Evolutionary conservation across 2,329 filamentous ascomycete genomes (phyloP), one percentile per base, ranked within the genome.

Genomic region (Aspergillus bombycis): DNA sequence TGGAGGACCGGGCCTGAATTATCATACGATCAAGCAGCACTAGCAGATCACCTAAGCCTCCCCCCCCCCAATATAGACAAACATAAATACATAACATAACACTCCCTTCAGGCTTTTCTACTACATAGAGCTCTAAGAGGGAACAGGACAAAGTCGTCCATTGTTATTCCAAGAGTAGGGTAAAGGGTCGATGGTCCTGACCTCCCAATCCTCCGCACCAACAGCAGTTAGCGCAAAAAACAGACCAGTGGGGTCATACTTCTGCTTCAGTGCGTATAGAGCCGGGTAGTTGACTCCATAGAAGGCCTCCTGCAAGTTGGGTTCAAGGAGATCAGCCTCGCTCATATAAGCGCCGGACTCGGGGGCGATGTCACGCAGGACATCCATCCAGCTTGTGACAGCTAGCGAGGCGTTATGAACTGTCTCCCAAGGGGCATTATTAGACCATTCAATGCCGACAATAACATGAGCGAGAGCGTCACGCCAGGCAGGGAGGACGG

Each of bases 381-480:
- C 59, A 10, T 70, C 63, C 66, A 70, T 70, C 68, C 66, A 68
- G 30, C 55, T 21, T n/a, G 69, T 70, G 11, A 70, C 68, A 11
- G 62, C 62, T 26, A 63, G 48, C 1, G 66, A 65, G 8, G 57
- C 56, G 28, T 54, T 57, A n/a, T 66, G 12, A 3, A 71, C 36
- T 6, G 59, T 60, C 4, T 55, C 62, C 69, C 69, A 70, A 32
- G 41, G 38, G 1, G 65, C 58, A 14, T 63, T 65, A 9, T 57
- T 61, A 12, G 65, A 71, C 74, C 77, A 78, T 45, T 62, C 60
- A 0, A 67, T 48, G 5, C 70, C 67, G 23, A 75, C 70, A 30
- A 73, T 72, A 46, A 79, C 69, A 53, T 83, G 80, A 2, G 78
- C 71, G 6, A 80, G 76, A 11, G 77, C 75, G 65, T 81, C 81